Evolutionary conservation across 1,284 basidiomycete species (phyloP).

Genomic region (Apiotrichum montevideense): DNA sequence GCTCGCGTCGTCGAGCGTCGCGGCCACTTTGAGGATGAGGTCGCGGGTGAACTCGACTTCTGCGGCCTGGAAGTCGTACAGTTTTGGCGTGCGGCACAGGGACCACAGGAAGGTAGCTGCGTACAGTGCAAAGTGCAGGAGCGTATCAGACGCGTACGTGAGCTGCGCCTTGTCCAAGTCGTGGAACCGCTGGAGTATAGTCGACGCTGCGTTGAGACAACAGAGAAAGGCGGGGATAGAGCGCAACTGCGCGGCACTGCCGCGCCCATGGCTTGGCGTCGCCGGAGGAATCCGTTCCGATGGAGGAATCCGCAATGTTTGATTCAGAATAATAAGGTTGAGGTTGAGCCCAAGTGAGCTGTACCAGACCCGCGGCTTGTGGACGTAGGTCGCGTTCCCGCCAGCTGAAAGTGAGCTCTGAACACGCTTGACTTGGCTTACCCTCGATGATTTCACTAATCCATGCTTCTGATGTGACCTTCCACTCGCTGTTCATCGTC

Average conservation of each 20-base stretch:
- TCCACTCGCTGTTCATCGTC: constrained; percentile 35
- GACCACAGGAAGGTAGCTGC: constrained; percentile 34
- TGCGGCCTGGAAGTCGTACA: constrained; percentile 27
- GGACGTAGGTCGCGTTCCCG: constrained; percentile 21
- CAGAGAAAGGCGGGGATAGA: constrained; percentile 34
- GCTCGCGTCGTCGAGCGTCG: constrained; percentile 24
- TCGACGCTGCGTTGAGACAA: constrained; percentile 29
- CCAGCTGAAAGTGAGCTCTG: constrained; percentile 14
- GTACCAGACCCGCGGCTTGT: constrained; percentile 34
- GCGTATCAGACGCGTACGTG: constrained; percentile 34
- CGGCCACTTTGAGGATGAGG: constrained; percentile 30
- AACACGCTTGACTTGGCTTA: constrained; percentile 3
- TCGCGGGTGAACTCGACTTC: constrained; percentile 33
- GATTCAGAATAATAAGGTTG: constrained; percentile 35
- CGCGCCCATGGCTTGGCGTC: constrained; percentile 1
- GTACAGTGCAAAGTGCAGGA: constrained; percentile 38
- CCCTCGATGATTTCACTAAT: constrained; percentile 34
- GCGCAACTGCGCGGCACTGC: constrained; percentile 13
- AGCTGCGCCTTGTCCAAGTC: constrained; percentile 25
- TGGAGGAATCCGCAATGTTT: constrained; percentile 30
- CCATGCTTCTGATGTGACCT: constrained; percentile 28
- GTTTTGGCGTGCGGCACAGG: constrained; percentile 22
- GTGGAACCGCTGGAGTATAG: constrained; percentile 27
- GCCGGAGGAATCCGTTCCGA: constrained; percentile 23
- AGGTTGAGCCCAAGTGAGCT: constrained; percentile 30